A percentile compares a stretch with the other conserved stretches of the same genome.
phyloP scores from a whole-genome alignment of 2,329 filamentous ascomycete genomes.

The Scedosporium boydii region DNA sequence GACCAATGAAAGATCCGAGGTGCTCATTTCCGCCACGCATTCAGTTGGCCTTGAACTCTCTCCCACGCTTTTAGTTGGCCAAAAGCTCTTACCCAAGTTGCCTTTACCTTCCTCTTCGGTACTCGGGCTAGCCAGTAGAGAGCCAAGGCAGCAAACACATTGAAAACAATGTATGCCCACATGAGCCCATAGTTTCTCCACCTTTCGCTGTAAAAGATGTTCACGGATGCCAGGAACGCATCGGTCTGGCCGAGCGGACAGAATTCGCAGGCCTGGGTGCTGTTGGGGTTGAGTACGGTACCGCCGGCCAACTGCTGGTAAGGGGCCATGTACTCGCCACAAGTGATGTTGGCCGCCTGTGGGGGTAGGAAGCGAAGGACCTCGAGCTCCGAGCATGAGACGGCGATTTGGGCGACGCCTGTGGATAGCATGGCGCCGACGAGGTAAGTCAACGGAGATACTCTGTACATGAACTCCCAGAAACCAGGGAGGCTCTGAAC shows the following conservation, averaged over 20 bases:
- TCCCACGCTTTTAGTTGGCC: no score
- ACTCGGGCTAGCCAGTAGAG: conserved; percentile 36
- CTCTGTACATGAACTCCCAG: conserved; percentile 64
- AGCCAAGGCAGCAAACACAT: conserved; percentile 32
- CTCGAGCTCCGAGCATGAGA: conserved; percentile 24
- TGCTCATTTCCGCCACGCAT: no score
- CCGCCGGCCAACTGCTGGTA: conserved; percentile 36
- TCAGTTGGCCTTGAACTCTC: no score
- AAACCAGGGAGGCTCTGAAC: conserved; percentile 51
- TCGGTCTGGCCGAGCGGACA: conserved; percentile 27
- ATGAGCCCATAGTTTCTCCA: conserved; percentile 48
- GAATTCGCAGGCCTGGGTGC: conserved; percentile 34
- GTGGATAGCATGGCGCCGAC: conserved; percentile 46
- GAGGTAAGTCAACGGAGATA: conserved; percentile 61
- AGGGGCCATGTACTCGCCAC: conserved; percentile 35
- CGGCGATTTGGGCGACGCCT: conserved; percentile 13
- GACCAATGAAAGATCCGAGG: no score
- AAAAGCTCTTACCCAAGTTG: not conserved
- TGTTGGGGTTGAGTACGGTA: conserved; percentile 30
- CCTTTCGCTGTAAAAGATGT: conserved; percentile 36
- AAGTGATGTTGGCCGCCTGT: conserved; percentile 29
- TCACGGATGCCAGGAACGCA: conserved; percentile 25
- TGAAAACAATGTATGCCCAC: conserved; percentile 41
- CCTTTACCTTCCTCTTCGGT: conserved; percentile 14
- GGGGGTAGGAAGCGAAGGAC: conserved; percentile 48